Conservation (phyloP, 768 basidiomycete genomes). For the Imleria badia region DNA sequence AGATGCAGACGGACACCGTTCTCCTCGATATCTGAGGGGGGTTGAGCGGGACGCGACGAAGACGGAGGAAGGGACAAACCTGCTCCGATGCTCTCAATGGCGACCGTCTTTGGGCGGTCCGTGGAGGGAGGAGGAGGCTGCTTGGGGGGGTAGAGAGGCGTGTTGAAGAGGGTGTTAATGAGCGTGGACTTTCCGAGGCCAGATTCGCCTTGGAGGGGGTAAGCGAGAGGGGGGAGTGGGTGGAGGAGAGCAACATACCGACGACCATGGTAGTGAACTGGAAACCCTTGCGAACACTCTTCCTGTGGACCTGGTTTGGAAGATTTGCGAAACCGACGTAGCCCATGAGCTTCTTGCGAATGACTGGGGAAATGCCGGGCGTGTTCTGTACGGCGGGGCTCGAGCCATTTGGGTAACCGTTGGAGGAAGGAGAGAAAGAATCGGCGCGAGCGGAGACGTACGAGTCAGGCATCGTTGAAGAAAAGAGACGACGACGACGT, state of each 20-base stretch:
- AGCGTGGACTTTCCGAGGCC: conserved; percentile 98
- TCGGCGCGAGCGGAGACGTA: conserved; percentile 66
- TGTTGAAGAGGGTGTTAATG: conserved; percentile 98
- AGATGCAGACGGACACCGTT: conserved; percentile 94
- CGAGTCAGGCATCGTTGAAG: conserved; percentile 63
- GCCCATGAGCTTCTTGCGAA: conserved; percentile 91
- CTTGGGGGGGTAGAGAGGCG: conserved; percentile 89
- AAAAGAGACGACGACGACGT: conserved; percentile 26
- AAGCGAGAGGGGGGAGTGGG: conserved; percentile 3
- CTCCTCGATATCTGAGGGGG: conserved; percentile 90
- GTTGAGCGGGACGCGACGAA: conserved; percentile 8
- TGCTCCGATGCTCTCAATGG: conserved; percentile 97
- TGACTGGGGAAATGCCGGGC: conserved; percentile 38
- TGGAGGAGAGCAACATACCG: conserved; percentile 56
- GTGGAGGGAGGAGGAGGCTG: conserved; percentile 79
- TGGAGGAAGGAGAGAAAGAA: conserved; percentile 52
- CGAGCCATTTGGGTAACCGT: conserved; percentile 61
- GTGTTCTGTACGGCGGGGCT: conserved; percentile 54
- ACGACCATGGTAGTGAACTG: conserved; percentile 99
- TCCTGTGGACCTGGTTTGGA: conserved; percentile 98
- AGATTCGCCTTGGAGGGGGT: conserved; percentile 74
- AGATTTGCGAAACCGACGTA: conserved; percentile 97
- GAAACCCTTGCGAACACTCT: conserved; percentile 97
- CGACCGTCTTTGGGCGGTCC: conserved; percentile 89
- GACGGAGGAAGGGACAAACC: conserved; percentile 48